Percentiles rank a stretch among this genome's conserved stretches.
These are phyloP conservation scores for Dioscorea cayenensis DNA, from an alignment of 116 monocot genomes.

Conservation along the genomic window DNA sequence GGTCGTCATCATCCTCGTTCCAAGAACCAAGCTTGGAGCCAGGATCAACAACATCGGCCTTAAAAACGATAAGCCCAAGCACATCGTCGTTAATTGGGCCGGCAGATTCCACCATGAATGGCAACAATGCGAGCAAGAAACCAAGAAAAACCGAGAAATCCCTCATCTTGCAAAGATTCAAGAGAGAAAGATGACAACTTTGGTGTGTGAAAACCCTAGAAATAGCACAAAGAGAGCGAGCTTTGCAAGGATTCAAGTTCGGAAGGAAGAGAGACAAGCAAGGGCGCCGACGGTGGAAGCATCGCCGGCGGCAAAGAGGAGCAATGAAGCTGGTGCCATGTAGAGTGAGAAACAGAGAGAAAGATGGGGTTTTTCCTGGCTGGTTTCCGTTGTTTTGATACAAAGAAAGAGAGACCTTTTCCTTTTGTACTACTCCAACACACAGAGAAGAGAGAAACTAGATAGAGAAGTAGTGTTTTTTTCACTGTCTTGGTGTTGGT, in stretches of 20 bases:
- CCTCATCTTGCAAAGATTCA: constrained; percentile 6
- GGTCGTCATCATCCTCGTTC: constrained; percentile 60
- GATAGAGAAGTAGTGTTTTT: background rate
- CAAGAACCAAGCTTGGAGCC: constrained; percentile 44
- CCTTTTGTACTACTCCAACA: background rate
- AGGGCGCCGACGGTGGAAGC: background rate
- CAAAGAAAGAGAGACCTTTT: no score
- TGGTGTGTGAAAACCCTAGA: background rate
- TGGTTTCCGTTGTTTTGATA: no score
- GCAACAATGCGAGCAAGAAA: constrained; percentile 12
- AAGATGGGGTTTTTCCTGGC: no score
- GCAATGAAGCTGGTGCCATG: background rate
- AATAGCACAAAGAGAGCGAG: background rate
- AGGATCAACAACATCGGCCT: constrained; percentile 58
- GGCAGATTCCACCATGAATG: constrained; percentile 5
- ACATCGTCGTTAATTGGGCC: constrained; percentile 59
- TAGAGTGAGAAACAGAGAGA: background rate
- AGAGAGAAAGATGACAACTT: background rate
- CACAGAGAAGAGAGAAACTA: background rate
- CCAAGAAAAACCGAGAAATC: background rate
- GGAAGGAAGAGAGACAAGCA: background rate
- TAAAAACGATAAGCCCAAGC: constrained; percentile 83
- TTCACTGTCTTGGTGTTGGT: no score
- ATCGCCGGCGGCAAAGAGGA: background rate
- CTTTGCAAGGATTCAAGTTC: background rate